A percentile compares a stretch with the other conserved stretches of the same genome.
These are phyloP conservation scores for Magnolia officinalis DNA, from an alignment of 164 flowering plant genomes.

Conservation along the genomic window DNA sequence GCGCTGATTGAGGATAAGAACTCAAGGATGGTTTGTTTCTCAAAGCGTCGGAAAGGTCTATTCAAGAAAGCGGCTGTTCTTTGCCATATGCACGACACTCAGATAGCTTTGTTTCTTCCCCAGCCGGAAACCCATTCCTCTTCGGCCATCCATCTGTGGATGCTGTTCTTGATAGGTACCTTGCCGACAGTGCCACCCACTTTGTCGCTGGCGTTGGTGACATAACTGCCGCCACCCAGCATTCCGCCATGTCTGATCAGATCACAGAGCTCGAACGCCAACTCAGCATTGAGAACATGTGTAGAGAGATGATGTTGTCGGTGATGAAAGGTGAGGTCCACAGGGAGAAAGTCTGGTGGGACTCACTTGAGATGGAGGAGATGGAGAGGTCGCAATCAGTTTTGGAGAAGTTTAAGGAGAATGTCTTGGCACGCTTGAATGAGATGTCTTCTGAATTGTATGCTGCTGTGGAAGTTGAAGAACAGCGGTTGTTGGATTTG, in stretches of 20 bases:
- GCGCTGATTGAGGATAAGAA: neutral
- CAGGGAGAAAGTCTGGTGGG: neutral
- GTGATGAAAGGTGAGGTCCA: neutral
- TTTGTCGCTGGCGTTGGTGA: neutral
- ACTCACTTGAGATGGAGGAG: neutral
- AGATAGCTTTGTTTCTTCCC: neutral
- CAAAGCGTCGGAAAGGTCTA: slow-evolving; percentile 3
- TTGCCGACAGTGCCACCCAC: neutral
- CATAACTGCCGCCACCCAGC: neutral
- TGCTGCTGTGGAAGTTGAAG: slow-evolving; percentile 18
- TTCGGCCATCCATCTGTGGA: neutral
- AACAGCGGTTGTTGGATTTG: neutral
- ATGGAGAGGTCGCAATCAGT: neutral
- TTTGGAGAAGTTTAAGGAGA: neutral
- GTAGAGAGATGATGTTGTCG: neutral
- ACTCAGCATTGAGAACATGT: neutral
- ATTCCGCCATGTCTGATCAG: neutral
- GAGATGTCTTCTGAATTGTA: slow-evolving; percentile 46
- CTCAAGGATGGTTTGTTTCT: neutral
- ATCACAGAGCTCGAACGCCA: neutral
- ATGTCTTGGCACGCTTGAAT: neutral
- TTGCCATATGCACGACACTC: neutral
- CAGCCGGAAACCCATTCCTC: neutral
- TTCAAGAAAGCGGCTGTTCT: slow-evolving; percentile 3
- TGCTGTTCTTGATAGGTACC: neutral